phyloP scores from a whole-genome alignment of 305 asterid species.

The Fraxinus dipetala region DNA sequence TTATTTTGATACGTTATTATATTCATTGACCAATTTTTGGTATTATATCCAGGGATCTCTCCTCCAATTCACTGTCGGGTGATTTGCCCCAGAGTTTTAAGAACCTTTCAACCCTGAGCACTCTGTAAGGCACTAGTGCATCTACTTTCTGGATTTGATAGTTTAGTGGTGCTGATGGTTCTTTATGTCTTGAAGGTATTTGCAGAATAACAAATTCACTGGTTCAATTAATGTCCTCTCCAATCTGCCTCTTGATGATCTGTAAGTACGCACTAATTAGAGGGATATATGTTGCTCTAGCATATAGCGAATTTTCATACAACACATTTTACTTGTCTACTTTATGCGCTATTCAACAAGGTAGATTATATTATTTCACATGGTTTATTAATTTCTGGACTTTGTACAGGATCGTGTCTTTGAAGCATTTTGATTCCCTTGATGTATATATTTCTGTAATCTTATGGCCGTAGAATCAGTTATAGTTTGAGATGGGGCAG shows the following conservation, averaged over 20 bases:
- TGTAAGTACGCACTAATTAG: constrained; percentile 35
- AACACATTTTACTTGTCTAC: not conserved
- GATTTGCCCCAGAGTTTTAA: constrained; percentile 42
- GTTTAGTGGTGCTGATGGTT: constrained; percentile 15
- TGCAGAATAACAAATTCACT: constrained; percentile 59
- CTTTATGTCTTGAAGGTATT: constrained; percentile 39
- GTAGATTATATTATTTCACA: not conserved
- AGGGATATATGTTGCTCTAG: not conserved
- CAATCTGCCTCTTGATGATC: constrained; percentile 45
- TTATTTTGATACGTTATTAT: not conserved
- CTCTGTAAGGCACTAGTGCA: constrained; percentile 35
- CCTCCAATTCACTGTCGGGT: constrained; percentile 49
- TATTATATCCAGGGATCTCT: constrained; percentile 43
- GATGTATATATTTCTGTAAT: not conserved
- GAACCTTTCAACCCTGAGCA: constrained; percentile 38
- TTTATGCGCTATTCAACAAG: not conserved
- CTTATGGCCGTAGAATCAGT: not conserved
- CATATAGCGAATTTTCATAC: not conserved
- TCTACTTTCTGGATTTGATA: not conserved
- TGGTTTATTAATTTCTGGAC: not conserved
- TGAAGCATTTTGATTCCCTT: not conserved
- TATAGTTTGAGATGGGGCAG: not conserved
- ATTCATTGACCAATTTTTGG: constrained; percentile 13
- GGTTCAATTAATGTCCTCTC: constrained; percentile 58
- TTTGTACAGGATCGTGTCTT: not conserved